A percentile compares a stretch with the other conserved stretches of the same genome.
phyloP scores from a whole-genome alignment of 106 monocot species.

The Ottelia alismoides region DNA sequence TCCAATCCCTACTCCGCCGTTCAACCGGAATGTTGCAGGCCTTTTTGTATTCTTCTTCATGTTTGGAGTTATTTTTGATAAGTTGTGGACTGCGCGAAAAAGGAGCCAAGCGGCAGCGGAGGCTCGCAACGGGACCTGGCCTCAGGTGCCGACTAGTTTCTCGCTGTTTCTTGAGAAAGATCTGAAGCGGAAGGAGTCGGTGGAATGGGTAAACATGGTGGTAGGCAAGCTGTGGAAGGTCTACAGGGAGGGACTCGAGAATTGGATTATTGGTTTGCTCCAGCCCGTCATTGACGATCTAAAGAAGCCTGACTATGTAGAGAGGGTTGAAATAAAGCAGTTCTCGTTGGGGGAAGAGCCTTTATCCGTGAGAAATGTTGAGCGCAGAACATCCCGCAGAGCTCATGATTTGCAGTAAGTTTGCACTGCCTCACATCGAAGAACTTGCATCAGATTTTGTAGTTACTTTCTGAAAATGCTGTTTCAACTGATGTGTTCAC shows the following conservation, averaged over 20 bases:
- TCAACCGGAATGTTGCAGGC: slow-evolving; percentile 59
- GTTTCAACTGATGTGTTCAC: too few species aligned
- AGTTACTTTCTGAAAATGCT: too few species aligned
- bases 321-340: slow-evolving; percentile 94
- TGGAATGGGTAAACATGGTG: slow-evolving; percentile 99
- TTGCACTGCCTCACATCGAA: too few species aligned
- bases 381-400: slow-evolving; percentile 77
- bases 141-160: slow-evolving; percentile 93
- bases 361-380: slow-evolving; percentile 93
- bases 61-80: slow-evolving; percentile 83
- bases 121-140: slow-evolving; percentile 42
- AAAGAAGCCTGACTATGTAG: slow-evolving; percentile 81
- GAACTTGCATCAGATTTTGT: too few species aligned
- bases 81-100: slow-evolving; percentile 39
- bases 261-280: slow-evolving; percentile 88
- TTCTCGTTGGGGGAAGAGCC: slow-evolving; percentile 92
- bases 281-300: slow-evolving; percentile 93
- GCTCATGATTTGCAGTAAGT: slow-evolving; percentile 94
- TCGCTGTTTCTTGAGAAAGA: slow-evolving; percentile 71
- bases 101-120: slow-evolving; percentile 27
- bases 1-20: slow-evolving; percentile 69
- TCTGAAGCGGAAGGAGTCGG: slow-evolving; percentile 92
- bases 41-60: slow-evolving; percentile 92
- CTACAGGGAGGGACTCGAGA: slow-evolving; percentile 74
- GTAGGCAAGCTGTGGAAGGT: slow-evolving; percentile 97